phyloP scores from a whole-genome alignment of 1,139 yeast genomes.

The Pneumocystis carinii region DNA sequence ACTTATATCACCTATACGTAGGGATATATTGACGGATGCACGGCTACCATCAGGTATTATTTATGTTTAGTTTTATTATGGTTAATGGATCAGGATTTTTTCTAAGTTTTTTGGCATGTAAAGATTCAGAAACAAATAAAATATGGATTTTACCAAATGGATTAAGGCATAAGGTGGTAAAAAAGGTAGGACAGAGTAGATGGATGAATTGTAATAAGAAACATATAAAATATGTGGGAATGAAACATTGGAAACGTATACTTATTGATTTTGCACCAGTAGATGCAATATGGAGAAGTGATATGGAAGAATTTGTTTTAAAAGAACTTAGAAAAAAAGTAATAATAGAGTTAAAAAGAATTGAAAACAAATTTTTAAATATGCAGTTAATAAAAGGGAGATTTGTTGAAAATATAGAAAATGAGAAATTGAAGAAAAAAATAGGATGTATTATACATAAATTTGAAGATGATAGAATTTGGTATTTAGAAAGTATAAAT shows the following conservation, averaged over 20 bases:
- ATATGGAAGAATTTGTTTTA: neutral
- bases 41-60: neutral
- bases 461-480: neutral
- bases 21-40: neutral
- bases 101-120: neutral
- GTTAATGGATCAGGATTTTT: neutral
- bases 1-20: constrained; percentile 1
- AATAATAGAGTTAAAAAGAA: neutral
- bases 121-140: neutral
- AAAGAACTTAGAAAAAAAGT: neutral
- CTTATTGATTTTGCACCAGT: neutral
- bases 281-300: constrained; percentile 3
- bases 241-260: neutral
- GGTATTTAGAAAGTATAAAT: neutral
- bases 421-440: neutral
- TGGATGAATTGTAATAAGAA: neutral
- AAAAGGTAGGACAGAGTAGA: neutral
- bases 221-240: neutral
- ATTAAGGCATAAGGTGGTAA: neutral
- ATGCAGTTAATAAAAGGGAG: neutral
- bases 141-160: constrained; percentile 3
- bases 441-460: neutral
- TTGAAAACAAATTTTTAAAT: neutral
- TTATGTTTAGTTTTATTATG: neutral
- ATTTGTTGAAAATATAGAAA: neutral